phyloP scores from a whole-genome alignment of 768 basidiomycete species.

The Calocybe gangraenosa region DNA sequence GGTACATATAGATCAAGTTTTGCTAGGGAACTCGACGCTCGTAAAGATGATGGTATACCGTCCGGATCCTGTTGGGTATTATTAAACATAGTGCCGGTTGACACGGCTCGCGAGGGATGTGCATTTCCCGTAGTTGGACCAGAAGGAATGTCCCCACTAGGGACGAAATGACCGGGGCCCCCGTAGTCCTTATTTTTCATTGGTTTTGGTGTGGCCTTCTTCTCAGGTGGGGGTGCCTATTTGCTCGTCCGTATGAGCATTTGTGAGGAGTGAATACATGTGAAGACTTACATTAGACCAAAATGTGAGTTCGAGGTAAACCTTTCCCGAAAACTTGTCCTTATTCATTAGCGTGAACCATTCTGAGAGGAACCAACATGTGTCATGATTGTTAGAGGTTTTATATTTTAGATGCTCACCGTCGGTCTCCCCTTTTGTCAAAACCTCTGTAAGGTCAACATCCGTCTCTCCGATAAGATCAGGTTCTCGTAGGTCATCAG shows the following conservation, averaged over 20 bases:
- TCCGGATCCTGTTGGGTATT: slow-evolving; percentile 42
- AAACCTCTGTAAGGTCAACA: slow-evolving; percentile 83
- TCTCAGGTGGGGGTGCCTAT: slow-evolving; percentile 78
- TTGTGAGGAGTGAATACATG: neutral
- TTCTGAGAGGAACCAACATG: slow-evolving; percentile 43
- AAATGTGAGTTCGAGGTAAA: slow-evolving; percentile 95
- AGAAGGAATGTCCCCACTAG: slow-evolving; percentile 36
- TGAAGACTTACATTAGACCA: slow-evolving; percentile 80
- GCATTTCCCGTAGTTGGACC: slow-evolving; percentile 20
- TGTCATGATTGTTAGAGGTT: slow-evolving; percentile 1
- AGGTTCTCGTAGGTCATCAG: slow-evolving; percentile 93
- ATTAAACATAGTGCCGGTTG: slow-evolving; percentile 28
- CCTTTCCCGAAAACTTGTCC: slow-evolving; percentile 91
- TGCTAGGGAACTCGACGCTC: slow-evolving; percentile 58
- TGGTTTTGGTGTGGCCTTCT: slow-evolving; percentile 50
- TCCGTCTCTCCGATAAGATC: slow-evolving; percentile 90
- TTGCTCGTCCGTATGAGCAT: slow-evolving; percentile 1
- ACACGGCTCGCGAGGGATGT: slow-evolving; percentile 27
- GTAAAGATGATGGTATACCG: slow-evolving; percentile 55
- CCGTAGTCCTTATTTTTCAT: slow-evolving; percentile 61
- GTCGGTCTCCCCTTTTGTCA: slow-evolving; percentile 96
- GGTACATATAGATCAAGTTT: slow-evolving; percentile 69
- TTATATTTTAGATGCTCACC: slow-evolving; percentile 48
- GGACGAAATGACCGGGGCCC: slow-evolving; percentile 73
- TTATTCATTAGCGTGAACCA: slow-evolving; percentile 92